Evolutionary conservation across 257 asterid species (phyloP).

Genomic region (Solanum sejunctum): DNA sequence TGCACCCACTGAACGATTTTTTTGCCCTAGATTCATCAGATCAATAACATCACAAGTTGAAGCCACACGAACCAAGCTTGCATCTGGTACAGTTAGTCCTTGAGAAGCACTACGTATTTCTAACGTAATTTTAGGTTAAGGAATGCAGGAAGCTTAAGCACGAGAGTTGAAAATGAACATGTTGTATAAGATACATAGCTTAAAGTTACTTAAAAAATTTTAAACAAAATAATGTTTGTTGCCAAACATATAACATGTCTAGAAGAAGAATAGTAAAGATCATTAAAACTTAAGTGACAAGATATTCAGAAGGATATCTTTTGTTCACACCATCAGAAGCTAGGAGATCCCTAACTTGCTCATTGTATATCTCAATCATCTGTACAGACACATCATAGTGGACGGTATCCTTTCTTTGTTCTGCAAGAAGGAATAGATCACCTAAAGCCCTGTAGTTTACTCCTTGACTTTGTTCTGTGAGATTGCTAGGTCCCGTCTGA

Average conservation of each 20-base stretch:
- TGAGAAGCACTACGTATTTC: conserved; percentile 92
- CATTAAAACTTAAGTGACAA: background rate
- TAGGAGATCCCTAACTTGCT: conserved; percentile 95
- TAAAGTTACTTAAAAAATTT: background rate
- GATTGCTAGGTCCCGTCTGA: conserved; percentile 83
- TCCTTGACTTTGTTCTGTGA: conserved; percentile 68
- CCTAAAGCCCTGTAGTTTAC: conserved; percentile 88
- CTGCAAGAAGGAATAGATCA: conserved; percentile 72
- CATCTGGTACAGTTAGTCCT: conserved; percentile 91
- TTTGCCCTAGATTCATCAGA: conserved; percentile 72
- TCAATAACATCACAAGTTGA: conserved; percentile 89
- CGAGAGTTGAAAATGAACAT: background rate
- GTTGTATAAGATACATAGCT: background rate
- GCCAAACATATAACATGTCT: background rate
- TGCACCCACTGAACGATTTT: conserved; percentile 84
- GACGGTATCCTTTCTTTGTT: conserved; percentile 71
- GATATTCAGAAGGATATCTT: conserved; percentile 69
- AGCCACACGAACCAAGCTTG: conserved; percentile 48
- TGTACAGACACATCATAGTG: conserved; percentile 79
- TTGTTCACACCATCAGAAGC: conserved; percentile 55
- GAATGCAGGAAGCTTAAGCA: conserved; percentile 8
- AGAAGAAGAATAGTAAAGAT: background rate
- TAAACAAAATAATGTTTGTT: background rate
- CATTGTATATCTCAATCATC: conserved; percentile 95
- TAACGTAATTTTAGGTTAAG: conserved; percentile 53